Percentiles rank a stretch among this genome's conserved stretches.
Evolutionary conservation across 1,284 basidiomycete species (phyloP).

Genomic region (Vanrija humicola): DNA sequence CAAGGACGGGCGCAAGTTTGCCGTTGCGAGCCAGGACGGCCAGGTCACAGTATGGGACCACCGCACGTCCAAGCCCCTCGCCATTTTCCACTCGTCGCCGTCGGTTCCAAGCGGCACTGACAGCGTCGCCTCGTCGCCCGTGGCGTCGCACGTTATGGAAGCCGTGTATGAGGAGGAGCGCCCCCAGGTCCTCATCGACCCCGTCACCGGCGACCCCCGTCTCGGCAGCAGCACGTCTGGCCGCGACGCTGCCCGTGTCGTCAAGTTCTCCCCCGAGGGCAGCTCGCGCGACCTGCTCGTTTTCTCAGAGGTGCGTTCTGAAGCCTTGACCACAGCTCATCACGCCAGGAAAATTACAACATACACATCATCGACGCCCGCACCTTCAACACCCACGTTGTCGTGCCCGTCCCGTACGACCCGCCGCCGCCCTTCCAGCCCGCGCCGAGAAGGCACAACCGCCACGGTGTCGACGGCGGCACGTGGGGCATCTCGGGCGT

Average conservation of each 20-base stretch:
- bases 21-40: conserved; percentile 48
- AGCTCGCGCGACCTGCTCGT: conserved; percentile 44
- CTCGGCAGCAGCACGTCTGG: conserved; percentile 25
- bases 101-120: not conserved
- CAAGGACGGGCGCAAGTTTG: conserved; percentile 49
- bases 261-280: conserved; percentile 49
- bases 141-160: not conserved
- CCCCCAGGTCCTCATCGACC: conserved; percentile 20
- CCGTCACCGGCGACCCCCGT: conserved; percentile 29
- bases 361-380: conserved; percentile 49
- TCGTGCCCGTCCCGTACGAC: conserved; percentile 38
- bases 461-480: conserved; percentile 30
- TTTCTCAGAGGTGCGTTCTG: conserved; percentile 40
- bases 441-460: conserved; percentile 1
- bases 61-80: conserved; percentile 43
- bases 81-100: conserved; percentile 39
- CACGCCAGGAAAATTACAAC: conserved; percentile 37
- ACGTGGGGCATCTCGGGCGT: conserved; percentile 43
- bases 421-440: not conserved
- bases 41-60: conserved; percentile 51
- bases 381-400: conserved; percentile 45
- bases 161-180: conserved; percentile 4
- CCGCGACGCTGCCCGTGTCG: conserved; percentile 45
- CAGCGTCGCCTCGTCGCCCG: not conserved
- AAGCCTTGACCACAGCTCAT: not conserved